Evolutionary conservation across 2,329 filamentous ascomycete genomes (phyloP).

Genomic region (Raffaelea deltoideospora): DNA sequence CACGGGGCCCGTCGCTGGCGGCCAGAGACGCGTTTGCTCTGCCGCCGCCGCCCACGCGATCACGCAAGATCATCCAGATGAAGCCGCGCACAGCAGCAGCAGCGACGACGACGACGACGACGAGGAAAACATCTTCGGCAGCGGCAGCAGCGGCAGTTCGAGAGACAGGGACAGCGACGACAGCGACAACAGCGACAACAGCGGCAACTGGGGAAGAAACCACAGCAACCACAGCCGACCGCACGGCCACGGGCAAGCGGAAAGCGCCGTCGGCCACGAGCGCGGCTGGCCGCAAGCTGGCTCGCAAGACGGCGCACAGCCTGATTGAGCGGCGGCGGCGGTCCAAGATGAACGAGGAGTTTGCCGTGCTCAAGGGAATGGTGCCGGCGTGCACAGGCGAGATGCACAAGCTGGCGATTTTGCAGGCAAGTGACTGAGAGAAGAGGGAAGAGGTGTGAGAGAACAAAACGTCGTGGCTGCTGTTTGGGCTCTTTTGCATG

Average conservation of each 20-base stretch:
- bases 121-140: conserved; percentile 8
- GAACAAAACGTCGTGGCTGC: too few species aligned
- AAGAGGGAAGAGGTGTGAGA: not conserved
- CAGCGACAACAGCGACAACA: conserved; percentile 2
- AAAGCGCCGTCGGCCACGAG: conserved; percentile 64
- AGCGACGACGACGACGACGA: not conserved
- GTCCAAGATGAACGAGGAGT: conserved; percentile 99
- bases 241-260: conserved; percentile 46
- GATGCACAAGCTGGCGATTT: conserved; percentile 94
- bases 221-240: conserved; percentile 3
- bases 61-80: conserved; percentile 97
- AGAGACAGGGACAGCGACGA: not conserved
- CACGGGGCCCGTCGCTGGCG: conserved; percentile 9
- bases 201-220: conserved; percentile 3
- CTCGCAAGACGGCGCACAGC: conserved; percentile 90
- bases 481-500: too few species aligned
- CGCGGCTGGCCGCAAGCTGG: conserved; percentile 84
- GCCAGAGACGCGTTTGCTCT: conserved; percentile 57
- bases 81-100: conserved; percentile 41
- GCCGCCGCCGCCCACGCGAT: conserved; percentile 80
- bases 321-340: conserved; percentile 78
- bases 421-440: conserved; percentile 50
- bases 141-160: conserved; percentile 3
- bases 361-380: conserved; percentile 83
- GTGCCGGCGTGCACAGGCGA: conserved; percentile 92